phyloP scores from a whole-genome alignment of 768 basidiomycete genomes.

The Leccinum aurantiacum region DNA sequence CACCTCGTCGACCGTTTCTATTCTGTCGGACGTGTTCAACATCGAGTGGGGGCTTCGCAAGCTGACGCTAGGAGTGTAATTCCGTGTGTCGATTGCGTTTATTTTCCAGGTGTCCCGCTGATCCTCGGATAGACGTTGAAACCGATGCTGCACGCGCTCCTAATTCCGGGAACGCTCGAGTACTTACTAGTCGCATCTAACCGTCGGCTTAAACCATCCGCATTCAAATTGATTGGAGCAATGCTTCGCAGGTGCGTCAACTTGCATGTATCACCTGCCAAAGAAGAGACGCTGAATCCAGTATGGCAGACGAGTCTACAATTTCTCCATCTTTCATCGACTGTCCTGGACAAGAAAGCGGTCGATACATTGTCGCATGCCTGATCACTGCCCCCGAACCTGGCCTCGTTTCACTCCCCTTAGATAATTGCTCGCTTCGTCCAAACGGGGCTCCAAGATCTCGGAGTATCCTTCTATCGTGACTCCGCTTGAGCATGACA shows the following conservation, averaged over 20 bases:
- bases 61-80: slow-evolving; percentile 33
- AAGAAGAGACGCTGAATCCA: background rate
- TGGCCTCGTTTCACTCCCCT: slow-evolving; percentile 71
- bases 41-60: no score
- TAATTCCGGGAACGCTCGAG: slow-evolving; percentile 25
- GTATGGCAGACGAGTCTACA: slow-evolving; percentile 60
- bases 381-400: slow-evolving; percentile 41
- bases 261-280: background rate
- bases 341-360: slow-evolving; percentile 73
- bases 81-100: background rate
- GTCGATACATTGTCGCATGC: slow-evolving; percentile 80
- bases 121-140: background rate
- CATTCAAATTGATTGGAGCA: slow-evolving; percentile 77
- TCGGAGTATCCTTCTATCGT: slow-evolving; percentile 7
- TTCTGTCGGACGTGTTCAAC: no score
- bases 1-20: no score
- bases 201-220: slow-evolving; percentile 60
- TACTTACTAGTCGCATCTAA: slow-evolving; percentile 90
- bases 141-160: background rate
- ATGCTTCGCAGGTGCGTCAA: slow-evolving; percentile 60
- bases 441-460: no score
- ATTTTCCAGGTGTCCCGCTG: background rate
- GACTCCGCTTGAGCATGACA: background rate
- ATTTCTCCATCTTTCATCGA: slow-evolving; percentile 90
- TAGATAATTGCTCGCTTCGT: slow-evolving; percentile 84